These are phyloP conservation scores for Globisporangium emineosum DNA, from an alignment of 352 stramenopile genomes.

Conservation along the genomic window DNA sequence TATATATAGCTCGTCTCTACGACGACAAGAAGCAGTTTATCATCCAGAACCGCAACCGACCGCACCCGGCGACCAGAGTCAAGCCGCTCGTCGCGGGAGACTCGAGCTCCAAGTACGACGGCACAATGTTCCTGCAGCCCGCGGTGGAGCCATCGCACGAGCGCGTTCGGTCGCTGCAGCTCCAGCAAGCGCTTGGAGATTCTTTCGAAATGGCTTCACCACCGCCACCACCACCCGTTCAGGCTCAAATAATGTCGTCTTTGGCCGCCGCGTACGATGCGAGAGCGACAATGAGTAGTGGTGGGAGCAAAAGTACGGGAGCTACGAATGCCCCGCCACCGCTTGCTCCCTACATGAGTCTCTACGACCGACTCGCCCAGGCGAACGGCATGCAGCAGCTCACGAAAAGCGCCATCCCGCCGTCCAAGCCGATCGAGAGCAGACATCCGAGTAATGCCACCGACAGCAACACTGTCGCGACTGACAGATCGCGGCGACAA, in stretches of 20 bases:
- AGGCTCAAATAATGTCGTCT: neutral
- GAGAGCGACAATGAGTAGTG: neutral
- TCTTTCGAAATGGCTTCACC: slow-evolving; percentile 5
- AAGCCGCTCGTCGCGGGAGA: slow-evolving; percentile 37
- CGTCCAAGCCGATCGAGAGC: slow-evolving; percentile 35
- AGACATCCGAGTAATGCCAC: neutral
- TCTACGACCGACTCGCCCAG: slow-evolving; percentile 62
- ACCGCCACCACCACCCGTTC: neutral
- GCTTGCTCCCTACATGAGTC: slow-evolving; percentile 45
- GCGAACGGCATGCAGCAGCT: slow-evolving; percentile 39
- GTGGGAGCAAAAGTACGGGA: neutral
- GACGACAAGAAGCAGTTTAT: slow-evolving; percentile 80
- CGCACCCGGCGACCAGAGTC: slow-evolving; percentile 36
- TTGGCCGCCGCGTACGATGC: neutral
- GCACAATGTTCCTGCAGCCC: slow-evolving; percentile 52
- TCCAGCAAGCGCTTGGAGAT: slow-evolving; percentile 2
- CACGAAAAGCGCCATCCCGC: slow-evolving; percentile 25
- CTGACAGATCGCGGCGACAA: slow-evolving; percentile 1
- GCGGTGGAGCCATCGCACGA: slow-evolving; percentile 37
- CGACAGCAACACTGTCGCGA: neutral
- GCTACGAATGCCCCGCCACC: neutral
- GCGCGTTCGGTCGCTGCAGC: slow-evolving; percentile 25
- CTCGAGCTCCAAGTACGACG: slow-evolving; percentile 42
- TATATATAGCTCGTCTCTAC: slow-evolving; percentile 59
- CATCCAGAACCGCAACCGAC: slow-evolving; percentile 44